Evolutionary conservation across 1,284 basidiomycete species (phyloP).

Genomic region (Cutaneotrichosporon cutaneum): DNA sequence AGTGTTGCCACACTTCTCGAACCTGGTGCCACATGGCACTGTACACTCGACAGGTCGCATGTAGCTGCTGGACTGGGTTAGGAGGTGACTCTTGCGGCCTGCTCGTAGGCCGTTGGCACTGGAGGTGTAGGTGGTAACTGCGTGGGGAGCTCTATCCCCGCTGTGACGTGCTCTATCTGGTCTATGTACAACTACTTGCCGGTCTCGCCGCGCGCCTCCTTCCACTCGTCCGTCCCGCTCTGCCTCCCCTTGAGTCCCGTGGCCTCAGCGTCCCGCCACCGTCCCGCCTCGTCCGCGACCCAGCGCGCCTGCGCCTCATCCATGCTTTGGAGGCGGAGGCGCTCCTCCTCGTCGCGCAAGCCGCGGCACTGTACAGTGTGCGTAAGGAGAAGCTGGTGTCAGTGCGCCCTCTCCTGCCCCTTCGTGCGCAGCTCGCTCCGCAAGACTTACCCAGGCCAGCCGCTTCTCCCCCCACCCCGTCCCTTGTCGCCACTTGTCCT

Average conservation of each 20-base stretch:
- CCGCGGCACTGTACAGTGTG: constrained; percentile 27
- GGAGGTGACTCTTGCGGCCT: too few species aligned
- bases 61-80: too few species aligned
- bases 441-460: constrained; percentile 40
- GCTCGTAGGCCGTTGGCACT: too few species aligned
- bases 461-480: constrained; percentile 39
- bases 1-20: too few species aligned
- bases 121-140: too few species aligned
- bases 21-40: too few species aligned
- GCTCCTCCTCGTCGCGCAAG: constrained; percentile 18
- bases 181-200: constrained; percentile 10
- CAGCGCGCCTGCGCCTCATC: constrained; percentile 45
- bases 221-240: constrained; percentile 55
- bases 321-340: constrained; percentile 33
- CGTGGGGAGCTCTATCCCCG: too few species aligned
- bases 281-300: constrained; percentile 36
- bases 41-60: too few species aligned
- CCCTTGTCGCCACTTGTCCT: constrained; percentile 12
- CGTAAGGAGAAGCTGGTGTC: constrained; percentile 29
- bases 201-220: constrained; percentile 48
- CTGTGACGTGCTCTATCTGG: background rate
- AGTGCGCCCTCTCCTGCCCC: constrained; percentile 3
- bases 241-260: constrained; percentile 43
- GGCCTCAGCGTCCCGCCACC: constrained; percentile 35
- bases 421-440: too few species aligned